These are phyloP conservation scores for Tuber indicum DNA, from an alignment of 495 filamentous ascomycete species.

Conservation along the genomic window DNA sequence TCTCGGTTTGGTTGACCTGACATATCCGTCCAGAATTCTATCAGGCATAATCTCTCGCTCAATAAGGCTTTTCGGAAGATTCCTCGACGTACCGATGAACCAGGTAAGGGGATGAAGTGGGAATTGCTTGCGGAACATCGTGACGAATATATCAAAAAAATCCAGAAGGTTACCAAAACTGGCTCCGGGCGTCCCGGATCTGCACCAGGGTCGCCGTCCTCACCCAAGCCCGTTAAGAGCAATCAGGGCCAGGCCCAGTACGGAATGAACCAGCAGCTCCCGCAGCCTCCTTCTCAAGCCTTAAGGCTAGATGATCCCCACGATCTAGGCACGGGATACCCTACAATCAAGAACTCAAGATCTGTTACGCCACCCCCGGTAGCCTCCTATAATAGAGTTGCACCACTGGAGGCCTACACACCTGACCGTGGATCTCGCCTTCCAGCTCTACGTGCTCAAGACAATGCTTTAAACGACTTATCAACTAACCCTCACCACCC, in stretches of 20 bases:
- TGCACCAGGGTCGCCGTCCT: conserved; percentile 31
- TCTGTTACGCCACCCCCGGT: conserved; percentile 49
- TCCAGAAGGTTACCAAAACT: conserved; percentile 32
- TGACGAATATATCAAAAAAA: conserved; percentile 65
- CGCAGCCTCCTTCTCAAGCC: conserved; percentile 26
- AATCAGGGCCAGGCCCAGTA: conserved; percentile 18
- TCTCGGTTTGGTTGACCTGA: conserved; percentile 8
- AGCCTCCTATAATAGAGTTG: conserved; percentile 43
- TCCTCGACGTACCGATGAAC: conserved; percentile 83
- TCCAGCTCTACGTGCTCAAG: conserved; percentile 47
- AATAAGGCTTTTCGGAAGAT: conserved; percentile 91
- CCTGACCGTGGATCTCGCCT: conserved; percentile 52
- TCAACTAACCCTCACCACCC: conserved; percentile 21
- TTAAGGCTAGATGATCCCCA: conserved; percentile 35
- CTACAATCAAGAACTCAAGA: conserved; percentile 44
- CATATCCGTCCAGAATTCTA: conserved; percentile 64
- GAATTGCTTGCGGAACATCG: conserved; percentile 71
- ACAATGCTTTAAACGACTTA: conserved; percentile 43
- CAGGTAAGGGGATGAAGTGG: conserved; percentile 99
- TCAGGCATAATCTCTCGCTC: conserved; percentile 88
- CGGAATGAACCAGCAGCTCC: conserved; percentile 25
- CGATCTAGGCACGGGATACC: conserved; percentile 31
- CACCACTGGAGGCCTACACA: conserved; percentile 51
- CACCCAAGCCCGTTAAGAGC: conserved; percentile 27
- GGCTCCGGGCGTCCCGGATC: conserved; percentile 24